Evolutionary conservation across 2,329 filamentous ascomycete species (phyloP), one percentile per base, ranked within the genome.

Genomic region (Talaromyces islandicus): DNA sequence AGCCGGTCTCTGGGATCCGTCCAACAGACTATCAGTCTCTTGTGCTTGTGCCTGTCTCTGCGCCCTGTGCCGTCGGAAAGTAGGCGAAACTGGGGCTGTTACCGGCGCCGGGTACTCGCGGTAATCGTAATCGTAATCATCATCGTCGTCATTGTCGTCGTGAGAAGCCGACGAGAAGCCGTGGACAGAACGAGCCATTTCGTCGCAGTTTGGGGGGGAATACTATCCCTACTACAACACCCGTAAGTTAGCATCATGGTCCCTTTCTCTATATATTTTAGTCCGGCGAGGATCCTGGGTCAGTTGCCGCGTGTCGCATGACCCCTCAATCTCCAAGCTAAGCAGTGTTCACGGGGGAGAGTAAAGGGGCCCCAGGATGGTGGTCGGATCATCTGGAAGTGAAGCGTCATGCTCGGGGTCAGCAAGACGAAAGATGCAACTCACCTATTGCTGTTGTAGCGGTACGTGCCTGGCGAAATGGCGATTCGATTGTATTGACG

Each of bases 51-150:
- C 52, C 66, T 68, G 21, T 69, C 67, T 57, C 68, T 66, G 59
- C 67, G 70, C 54, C 14, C 60, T 62, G 57, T 71, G 68, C 60
- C 72, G 65, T 64, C 71, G 68, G 27, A 66, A 68, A 7, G 67
- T 67, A 3, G 74, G 73, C n/a, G 74, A 75, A 1, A 74, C 71
- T 24, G 72, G 72, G 46, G 72, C 73, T 19, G 73, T 73, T 9
- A 59, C 43, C 12, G 63, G 61, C 4, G 29, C 54, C 52, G 30
- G 46, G 38, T 25, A 30, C 24, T 17, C 54, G 6, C 56, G 46
- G 19, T 57, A 52, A 30, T 59, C 38, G 21, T 60, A 56, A 38
- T 52, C 57, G n/a, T n/a, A n/a, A n/a, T n/a, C n/a, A 27, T 62
- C 57, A 9, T 57, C 63, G 46, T 60, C 64, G 17, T 58, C 62